Base-by-base conservation (phyloP, 371 early-diverging fungal species). In the Mortierella sp. region DNA sequence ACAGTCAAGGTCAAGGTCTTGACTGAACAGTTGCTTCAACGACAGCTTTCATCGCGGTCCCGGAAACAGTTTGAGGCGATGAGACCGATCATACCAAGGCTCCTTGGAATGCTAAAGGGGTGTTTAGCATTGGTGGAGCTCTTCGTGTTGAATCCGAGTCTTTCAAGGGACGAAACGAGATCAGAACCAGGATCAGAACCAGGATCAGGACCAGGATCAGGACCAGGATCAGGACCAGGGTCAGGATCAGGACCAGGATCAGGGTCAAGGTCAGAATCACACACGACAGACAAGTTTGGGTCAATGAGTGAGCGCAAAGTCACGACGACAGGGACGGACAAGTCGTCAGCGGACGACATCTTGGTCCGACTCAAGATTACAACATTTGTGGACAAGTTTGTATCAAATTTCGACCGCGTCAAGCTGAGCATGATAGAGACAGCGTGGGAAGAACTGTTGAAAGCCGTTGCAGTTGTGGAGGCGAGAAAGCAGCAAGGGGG, bases 351-450 rank as follows among this genome's bases (percentile, higher is more conserved):
- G 34, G 34, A 34, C 2, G 67, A 67, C 44, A 63, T 67, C 34
- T 44, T 22, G 39, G 16, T 73, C 22, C 37, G 73, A 21, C 41
- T 57, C 7, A 57, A 37, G 54, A 46, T 67, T 5, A 59, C 67
- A 37, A 67, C 47, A 34, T 73, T 73, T 58, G 56, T 73, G 27
- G 67, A 73, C 54, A 67, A 73, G 60, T 73, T 67, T 45, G 59
- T 58, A 13, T 73, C 73, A 21, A 55, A 55, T 54, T 67, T 73
- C 48, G 72, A 72, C 50, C 57, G 60, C 22, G 72, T 34, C 48
- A 71, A 65, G 53, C 19, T 65, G 53, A 31, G 43, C 9, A 40
- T 54, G 58, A 71, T 71, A 39, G 66, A 65, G 44, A 34, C 45
- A 24, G 65, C 57, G 4, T 71, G 72, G 72, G 44, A 57, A 27